These are phyloP conservation scores for Canavalia gladiata DNA, from an alignment of 306 rosid genomes.

Conservation along the genomic window DNA sequence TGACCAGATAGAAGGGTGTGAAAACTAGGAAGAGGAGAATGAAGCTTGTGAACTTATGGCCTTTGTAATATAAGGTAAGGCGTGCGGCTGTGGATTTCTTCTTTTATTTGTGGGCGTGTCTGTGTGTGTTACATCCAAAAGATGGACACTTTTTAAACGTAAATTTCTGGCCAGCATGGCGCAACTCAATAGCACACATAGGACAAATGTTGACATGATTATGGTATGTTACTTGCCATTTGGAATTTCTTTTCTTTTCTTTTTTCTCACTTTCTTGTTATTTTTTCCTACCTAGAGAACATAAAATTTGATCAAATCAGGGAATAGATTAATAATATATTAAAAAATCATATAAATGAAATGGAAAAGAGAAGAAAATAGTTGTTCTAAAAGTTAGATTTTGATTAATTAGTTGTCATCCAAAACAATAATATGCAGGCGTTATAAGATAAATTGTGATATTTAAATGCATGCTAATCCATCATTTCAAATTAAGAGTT, in stretches of 20 bases:
- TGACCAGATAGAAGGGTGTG: constrained; percentile 37
- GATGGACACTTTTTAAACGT: constrained; percentile 38
- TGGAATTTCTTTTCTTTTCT: neutral
- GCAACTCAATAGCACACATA: constrained; percentile 9
- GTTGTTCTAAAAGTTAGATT: neutral
- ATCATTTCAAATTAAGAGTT: neutral
- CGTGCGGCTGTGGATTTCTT: constrained; percentile 45
- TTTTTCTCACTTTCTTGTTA: neutral
- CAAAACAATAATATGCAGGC: neutral
- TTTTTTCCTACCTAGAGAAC: constrained; percentile 16
- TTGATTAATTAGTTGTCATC: constrained; percentile 15
- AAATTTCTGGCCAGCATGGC: constrained; percentile 43
- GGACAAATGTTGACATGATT: constrained; percentile 43
- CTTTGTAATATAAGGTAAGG: constrained; percentile 34
- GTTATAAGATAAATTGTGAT: neutral
- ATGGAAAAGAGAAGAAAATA: neutral
- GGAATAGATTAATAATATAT: neutral
- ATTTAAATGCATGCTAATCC: neutral
- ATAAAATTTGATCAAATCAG: neutral
- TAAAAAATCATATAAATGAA: neutral
- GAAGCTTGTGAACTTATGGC: constrained; percentile 42
- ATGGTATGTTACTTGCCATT: constrained; percentile 27
- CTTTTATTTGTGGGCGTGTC: constrained; percentile 40
- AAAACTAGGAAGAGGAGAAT: constrained; percentile 32
- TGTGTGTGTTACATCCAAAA: constrained; percentile 53